Evolutionary conservation across 371 early-diverging fungal species (phyloP).

Genomic region (Parasitella parasitica): DNA sequence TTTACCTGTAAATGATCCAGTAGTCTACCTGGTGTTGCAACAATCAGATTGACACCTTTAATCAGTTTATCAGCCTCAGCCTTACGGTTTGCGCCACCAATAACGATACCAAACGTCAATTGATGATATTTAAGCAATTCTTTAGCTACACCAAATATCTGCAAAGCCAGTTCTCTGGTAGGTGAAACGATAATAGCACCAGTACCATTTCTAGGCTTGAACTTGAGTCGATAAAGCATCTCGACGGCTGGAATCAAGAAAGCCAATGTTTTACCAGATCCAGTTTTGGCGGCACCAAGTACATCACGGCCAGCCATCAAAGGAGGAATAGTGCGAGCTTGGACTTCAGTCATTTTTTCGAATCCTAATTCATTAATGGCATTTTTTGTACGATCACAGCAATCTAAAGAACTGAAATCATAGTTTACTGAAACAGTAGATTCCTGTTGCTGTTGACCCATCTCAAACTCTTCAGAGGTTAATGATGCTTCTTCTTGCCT

Average conservation of each 20-base stretch:
- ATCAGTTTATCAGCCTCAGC: slow-evolving; percentile 92
- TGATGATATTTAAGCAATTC: slow-evolving; percentile 89
- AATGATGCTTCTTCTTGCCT: slow-evolving; percentile 1
- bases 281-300: slow-evolving; percentile 98
- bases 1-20: slow-evolving; percentile 89
- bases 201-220: slow-evolving; percentile 96
- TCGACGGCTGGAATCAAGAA: slow-evolving; percentile 98
- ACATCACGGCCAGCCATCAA: slow-evolving; percentile 97
- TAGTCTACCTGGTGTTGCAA: slow-evolving; percentile 98
- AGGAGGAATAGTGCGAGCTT: slow-evolving; percentile 93
- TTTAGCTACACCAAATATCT: slow-evolving; percentile 97
- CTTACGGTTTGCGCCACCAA: slow-evolving; percentile 96
- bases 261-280: slow-evolving; percentile 98
- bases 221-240: slow-evolving; percentile 77
- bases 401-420: slow-evolving; percentile 64
- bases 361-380: slow-evolving; percentile 95
- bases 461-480: slow-evolving; percentile 9
- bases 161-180: slow-evolving; percentile 99
- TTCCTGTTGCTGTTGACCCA: slow-evolving; percentile 53
- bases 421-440: slow-evolving; percentile 31
- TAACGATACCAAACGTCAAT: slow-evolving; percentile 93
- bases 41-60: slow-evolving; percentile 93
- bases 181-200: slow-evolving; percentile 97
- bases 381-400: slow-evolving; percentile 70
- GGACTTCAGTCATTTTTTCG: slow-evolving; percentile 96